Evolutionary conservation across 164 flowering plant species (phyloP).

Genomic region (Berberis thunbergii): DNA sequence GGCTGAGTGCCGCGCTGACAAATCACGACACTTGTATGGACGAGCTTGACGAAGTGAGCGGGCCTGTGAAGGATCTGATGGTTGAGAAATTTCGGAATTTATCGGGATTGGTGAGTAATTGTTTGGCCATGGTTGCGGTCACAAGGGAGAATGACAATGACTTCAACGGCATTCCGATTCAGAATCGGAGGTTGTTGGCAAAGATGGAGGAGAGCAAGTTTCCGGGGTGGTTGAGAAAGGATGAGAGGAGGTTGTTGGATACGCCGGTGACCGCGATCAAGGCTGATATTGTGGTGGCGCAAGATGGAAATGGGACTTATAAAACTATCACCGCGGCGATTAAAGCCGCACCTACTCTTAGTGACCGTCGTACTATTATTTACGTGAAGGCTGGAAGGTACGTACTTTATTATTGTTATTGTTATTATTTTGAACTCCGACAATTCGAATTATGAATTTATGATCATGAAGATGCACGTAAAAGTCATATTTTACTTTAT

Average conservation of each 20-base stretch:
- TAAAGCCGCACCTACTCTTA: slow-evolving; percentile 59
- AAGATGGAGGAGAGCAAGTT: slow-evolving; percentile 16
- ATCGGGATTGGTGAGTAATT: slow-evolving; percentile 56
- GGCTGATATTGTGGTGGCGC: slow-evolving; percentile 62
- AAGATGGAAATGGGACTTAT: slow-evolving; percentile 60
- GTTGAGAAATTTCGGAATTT: slow-evolving; percentile 24
- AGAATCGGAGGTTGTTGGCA: slow-evolving; percentile 42
- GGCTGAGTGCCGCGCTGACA: slow-evolving; percentile 90
- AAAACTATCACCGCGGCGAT: slow-evolving; percentile 69
- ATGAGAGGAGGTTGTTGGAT: slow-evolving; percentile 40
- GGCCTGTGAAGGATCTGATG: slow-evolving; percentile 50
- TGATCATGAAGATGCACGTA: too few relatives aligned
- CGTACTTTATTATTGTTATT: not conserved
- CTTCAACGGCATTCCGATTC: slow-evolving; percentile 66
- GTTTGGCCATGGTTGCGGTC: slow-evolving; percentile 56
- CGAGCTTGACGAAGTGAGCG: slow-evolving; percentile 42
- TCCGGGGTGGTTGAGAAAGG: slow-evolving; percentile 51
- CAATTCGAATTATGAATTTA: too few relatives aligned
- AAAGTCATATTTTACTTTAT: too few relatives aligned
- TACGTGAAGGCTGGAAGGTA: slow-evolving; percentile 87
- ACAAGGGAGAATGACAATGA: slow-evolving; percentile 20
- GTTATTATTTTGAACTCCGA: too few relatives aligned
- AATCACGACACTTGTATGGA: slow-evolving; percentile 92
- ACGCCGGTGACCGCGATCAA: slow-evolving; percentile 36
- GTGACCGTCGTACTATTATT: slow-evolving; percentile 49